phyloP scores from a whole-genome alignment of 495 filamentous ascomycete genomes.

The Aspergillus leporis region DNA sequence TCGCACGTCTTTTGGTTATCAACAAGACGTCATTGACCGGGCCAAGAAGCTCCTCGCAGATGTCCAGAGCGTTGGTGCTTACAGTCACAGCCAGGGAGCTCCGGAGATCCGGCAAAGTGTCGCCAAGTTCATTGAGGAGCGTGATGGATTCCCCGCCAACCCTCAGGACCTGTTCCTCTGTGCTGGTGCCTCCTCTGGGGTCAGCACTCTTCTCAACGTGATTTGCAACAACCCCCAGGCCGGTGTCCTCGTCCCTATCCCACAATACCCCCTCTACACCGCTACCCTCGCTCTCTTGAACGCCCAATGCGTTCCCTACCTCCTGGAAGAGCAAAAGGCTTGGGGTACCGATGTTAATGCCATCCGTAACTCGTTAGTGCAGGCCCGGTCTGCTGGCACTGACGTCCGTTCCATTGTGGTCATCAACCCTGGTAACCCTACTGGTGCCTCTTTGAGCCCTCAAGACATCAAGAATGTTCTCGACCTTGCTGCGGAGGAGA shows the following conservation, averaged over 20 bases:
- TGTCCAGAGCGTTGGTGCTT: constrained; percentile 90
- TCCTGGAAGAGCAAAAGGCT: constrained; percentile 77
- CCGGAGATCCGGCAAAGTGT: constrained; percentile 83
- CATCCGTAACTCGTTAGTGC: constrained; percentile 68
- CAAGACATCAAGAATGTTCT: constrained; percentile 80
- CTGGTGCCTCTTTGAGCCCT: constrained; percentile 77
- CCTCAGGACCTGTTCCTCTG: constrained; percentile 80
- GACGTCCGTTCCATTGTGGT: constrained; percentile 91
- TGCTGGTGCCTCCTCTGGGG: constrained; percentile 88
- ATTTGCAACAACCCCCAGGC: constrained; percentile 78
- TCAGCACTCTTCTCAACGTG: constrained; percentile 87
- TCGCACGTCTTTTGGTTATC: constrained; percentile 69
- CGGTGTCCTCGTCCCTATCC: constrained; percentile 91
- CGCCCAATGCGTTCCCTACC: constrained; percentile 87
- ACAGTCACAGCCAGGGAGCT: constrained; percentile 90
- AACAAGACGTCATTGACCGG: constrained; percentile 82
- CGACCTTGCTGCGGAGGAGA: constrained; percentile 80
- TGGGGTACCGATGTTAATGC: constrained; percentile 84
- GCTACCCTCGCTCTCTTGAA: constrained; percentile 86
- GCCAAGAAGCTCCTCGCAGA: constrained; percentile 76
- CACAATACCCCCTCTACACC: constrained; percentile 97
- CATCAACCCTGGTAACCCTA: constrained; percentile 98
- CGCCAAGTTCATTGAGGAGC: constrained; percentile 85
- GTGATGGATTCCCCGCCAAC: constrained; percentile 84
- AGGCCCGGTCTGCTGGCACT: constrained; percentile 71